Evolutionary conservation across 257 asterid species (phyloP), one percentile per base, ranked within the genome.

Genomic region (Fraxinus anomala): DNA sequence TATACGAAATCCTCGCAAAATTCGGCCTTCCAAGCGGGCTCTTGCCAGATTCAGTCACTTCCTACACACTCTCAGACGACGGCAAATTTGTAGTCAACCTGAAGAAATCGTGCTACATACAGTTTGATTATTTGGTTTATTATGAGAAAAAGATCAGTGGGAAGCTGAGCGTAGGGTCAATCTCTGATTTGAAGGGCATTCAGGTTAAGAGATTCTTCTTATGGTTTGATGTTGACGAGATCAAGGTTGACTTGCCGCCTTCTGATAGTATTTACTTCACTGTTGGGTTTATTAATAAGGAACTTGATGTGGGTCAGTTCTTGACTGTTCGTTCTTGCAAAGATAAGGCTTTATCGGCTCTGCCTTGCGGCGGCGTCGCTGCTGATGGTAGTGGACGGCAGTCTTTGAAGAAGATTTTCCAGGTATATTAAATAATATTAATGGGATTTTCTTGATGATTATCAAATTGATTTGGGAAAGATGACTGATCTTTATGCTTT

Each of bases 1-100:
- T 89, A 12, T 93, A 87, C 85, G 92, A 95, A 56, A 78, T 91
- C 66, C 96, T 95, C 74, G 88, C 84, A 0, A 49, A 74, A 65
- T 95, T 44, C 86, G 91, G 94, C 30, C 97, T 95, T 67, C 98
- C 99, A 66, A 84, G 89, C 70, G 98, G 99, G 72, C 96, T 93
- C 36, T 77, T 95, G 67, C 98, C 98, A 4, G 94, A 91, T 80
- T 89, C 95, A 0, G 99, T 95, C 68, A 83, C 73, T 44, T 86
- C 87, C 77, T 93, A 92, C 87, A 83, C 88, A 7, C 87, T 95
- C 37, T 69, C 91, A 40, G 89, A 93, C 24, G 97, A 91, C 63
- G 99, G 99, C 3, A 23, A 79, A 23, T 95, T 95, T 77, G 90
- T 86, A 79, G 99, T 95, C n/a, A 11, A 73, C 39, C 76, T 95